Evolutionary conservation across 441 rosid genomes (phyloP).

Genomic region (Flueggea neowawraea): DNA sequence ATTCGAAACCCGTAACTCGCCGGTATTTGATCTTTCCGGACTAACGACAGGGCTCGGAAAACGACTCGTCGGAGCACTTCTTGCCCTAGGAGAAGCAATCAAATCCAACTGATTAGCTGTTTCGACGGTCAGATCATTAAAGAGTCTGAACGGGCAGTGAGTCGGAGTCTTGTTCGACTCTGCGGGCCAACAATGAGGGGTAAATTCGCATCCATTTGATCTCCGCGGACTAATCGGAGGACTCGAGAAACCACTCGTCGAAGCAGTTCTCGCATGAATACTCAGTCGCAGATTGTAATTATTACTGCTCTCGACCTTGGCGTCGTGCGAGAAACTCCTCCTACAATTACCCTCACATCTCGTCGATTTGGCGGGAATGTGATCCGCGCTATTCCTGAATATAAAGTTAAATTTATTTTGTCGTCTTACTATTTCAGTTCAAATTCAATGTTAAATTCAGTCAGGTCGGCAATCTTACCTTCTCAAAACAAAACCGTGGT

Average conservation of each 20-base stretch:
- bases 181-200: conserved; percentile 15
- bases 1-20: conserved; percentile 15
- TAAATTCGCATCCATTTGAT: conserved; percentile 16
- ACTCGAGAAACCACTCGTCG: conserved; percentile 27
- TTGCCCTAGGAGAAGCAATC: conserved; percentile 24
- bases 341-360: not conserved
- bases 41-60: conserved; percentile 46
- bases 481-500: conserved; percentile 6
- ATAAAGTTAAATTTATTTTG: not conserved
- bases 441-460: too few species aligned
- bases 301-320: conserved; percentile 15
- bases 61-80: conserved; percentile 51
- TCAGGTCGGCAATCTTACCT: conserved; percentile 19
- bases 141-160: too few species aligned
- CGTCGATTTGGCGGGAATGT: conserved; percentile 13
- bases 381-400: conserved; percentile 30
- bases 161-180: too few species aligned
- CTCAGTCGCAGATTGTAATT: conserved; percentile 14
- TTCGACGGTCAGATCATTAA: conserved; percentile 22
- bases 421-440: not conserved
- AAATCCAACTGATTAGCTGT: conserved; percentile 18
- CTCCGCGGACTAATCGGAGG: conserved; percentile 31
- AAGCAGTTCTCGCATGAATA: conserved; percentile 23
- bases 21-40: conserved; percentile 32
- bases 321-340: conserved; percentile 13